Conservation (phyloP, 2,329 filamentous ascomycete genomes). For the Colletotrichum tofieldiae region DNA sequence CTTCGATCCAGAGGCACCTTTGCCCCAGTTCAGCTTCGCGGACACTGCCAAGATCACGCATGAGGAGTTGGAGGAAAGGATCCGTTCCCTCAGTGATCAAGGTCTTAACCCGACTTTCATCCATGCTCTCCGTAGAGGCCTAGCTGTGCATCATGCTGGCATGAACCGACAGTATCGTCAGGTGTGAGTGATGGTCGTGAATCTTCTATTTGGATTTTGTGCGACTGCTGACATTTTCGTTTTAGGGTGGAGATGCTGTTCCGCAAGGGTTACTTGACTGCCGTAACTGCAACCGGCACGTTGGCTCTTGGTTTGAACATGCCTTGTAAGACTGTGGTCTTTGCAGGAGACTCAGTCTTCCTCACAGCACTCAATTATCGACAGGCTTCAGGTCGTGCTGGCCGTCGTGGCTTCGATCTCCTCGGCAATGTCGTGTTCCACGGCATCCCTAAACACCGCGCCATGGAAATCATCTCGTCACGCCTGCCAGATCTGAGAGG, state of each 20-base stretch:
- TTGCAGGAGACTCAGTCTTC: constrained; percentile 80
- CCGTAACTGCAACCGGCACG: constrained; percentile 83
- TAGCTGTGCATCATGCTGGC: constrained; percentile 85
- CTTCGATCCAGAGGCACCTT: constrained; percentile 77
- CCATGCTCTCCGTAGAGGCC: constrained; percentile 74
- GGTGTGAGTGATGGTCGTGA: constrained; percentile 57
- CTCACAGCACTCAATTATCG: constrained; percentile 83
- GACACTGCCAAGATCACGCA: constrained; percentile 71
- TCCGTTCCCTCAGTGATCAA: constrained; percentile 66
- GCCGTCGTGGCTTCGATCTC: constrained; percentile 84
- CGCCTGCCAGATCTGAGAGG: constrained; percentile 81
- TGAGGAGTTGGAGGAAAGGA: constrained; percentile 71
- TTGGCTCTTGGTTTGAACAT: constrained; percentile 86
- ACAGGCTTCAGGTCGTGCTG: constrained; percentile 83
- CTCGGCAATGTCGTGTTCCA: constrained; percentile 88
- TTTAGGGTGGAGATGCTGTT: constrained; percentile 79
- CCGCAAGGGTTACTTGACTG: constrained; percentile 78
- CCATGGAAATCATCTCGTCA: constrained; percentile 80
- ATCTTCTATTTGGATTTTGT: constrained; percentile 36
- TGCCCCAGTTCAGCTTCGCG: constrained; percentile 77
- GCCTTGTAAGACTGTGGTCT: constrained; percentile 87
- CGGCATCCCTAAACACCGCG: constrained; percentile 72
- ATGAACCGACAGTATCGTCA: constrained; percentile 86
- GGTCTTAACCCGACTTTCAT: constrained; percentile 69
- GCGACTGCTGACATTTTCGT: background rate